phyloP scores from a whole-genome alignment of 495 filamentous ascomycete genomes.

The Paragyromitra xinjiangensis region DNA sequence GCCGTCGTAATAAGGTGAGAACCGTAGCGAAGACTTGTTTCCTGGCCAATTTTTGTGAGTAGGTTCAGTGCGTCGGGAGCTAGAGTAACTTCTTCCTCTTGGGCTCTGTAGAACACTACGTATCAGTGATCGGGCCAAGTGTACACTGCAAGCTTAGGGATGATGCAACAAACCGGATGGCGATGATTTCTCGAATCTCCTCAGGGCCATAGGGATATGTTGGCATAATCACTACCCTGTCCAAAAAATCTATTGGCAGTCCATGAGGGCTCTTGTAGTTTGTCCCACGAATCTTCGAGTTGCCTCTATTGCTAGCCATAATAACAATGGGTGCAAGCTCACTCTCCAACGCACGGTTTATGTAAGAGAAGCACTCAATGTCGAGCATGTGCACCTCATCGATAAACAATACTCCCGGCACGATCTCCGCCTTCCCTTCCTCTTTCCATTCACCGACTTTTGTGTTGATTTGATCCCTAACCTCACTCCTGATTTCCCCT shows the following conservation, averaged over 20 bases:
- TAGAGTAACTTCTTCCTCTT: slow-evolving; percentile 94
- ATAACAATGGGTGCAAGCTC: slow-evolving; percentile 97
- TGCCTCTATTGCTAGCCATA: slow-evolving; percentile 98
- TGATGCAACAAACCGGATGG: slow-evolving; percentile 64
- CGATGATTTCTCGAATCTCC: slow-evolving; percentile 88
- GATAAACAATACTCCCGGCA: slow-evolving; percentile 96
- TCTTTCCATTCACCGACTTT: slow-evolving; percentile 99
- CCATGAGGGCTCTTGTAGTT: slow-evolving; percentile 84
- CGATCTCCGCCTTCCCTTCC: slow-evolving; percentile 97
- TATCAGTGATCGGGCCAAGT: not conserved
- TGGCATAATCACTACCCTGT: slow-evolving; percentile 95
- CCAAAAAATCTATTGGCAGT: slow-evolving; percentile 92
- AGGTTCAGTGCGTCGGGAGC: slow-evolving; percentile 87
- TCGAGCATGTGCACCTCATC: slow-evolving; percentile 99
- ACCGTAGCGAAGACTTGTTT: slow-evolving; percentile 89
- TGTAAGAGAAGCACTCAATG: slow-evolving; percentile 97
- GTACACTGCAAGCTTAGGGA: not conserved
- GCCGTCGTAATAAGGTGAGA: slow-evolving; percentile 96
- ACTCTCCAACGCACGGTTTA: slow-evolving; percentile 94
- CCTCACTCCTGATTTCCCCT: slow-evolving; percentile 95
- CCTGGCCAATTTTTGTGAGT: slow-evolving; percentile 92
- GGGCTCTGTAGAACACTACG: slow-evolving; percentile 65
- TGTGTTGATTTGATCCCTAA: slow-evolving; percentile 97
- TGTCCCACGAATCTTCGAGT: slow-evolving; percentile 91
- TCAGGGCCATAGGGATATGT: slow-evolving; percentile 86